Evolutionary conservation across 2,329 filamentous ascomycete species (phyloP).

Genomic region (Helotiales sp.): DNA sequence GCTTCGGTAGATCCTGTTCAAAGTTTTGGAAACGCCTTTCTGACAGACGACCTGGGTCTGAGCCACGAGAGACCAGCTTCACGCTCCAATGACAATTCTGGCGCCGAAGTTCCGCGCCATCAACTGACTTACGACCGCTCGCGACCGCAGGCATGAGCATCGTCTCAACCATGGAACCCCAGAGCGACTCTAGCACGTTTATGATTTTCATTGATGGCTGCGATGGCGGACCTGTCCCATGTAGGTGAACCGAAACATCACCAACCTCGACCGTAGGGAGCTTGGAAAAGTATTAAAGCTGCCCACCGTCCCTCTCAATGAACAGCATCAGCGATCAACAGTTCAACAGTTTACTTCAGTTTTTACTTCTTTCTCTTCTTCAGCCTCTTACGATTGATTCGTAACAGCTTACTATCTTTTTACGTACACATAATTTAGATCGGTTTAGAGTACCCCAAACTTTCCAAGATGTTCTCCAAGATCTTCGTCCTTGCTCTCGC

Average conservation of each 20-base stretch:
- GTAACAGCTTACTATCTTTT: slow-evolving; percentile 31
- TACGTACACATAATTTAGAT: slow-evolving; percentile 12
- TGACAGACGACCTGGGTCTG: background rate
- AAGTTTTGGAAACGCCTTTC: slow-evolving; percentile 2
- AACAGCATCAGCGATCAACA: slow-evolving; percentile 32
- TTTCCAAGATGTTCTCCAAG: slow-evolving; percentile 29
- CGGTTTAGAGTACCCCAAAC: slow-evolving; percentile 14
- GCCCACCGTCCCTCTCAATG: slow-evolving; percentile 21
- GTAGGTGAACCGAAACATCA: background rate
- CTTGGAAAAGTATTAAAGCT: slow-evolving; percentile 31
- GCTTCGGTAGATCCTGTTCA: background rate
- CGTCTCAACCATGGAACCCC: slow-evolving; percentile 10
- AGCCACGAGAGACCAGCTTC: background rate
- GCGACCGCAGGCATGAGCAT: slow-evolving; percentile 6
- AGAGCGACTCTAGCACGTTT: slow-evolving; percentile 17
- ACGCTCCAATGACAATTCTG: background rate
- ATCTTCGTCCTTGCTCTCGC: slow-evolving; percentile 41
- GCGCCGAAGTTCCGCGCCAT: background rate
- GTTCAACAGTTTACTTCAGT: slow-evolving; percentile 22
- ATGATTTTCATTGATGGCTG: slow-evolving; percentile 1
- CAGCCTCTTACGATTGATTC: slow-evolving; percentile 33
- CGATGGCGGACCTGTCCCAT: background rate
- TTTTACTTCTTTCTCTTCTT: slow-evolving; percentile 23
- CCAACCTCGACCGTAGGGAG: background rate
- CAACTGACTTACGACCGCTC: background rate